Conservation (phyloP, 192 early-diverging fungal genomes). For the Coemansia sp. region DNA sequence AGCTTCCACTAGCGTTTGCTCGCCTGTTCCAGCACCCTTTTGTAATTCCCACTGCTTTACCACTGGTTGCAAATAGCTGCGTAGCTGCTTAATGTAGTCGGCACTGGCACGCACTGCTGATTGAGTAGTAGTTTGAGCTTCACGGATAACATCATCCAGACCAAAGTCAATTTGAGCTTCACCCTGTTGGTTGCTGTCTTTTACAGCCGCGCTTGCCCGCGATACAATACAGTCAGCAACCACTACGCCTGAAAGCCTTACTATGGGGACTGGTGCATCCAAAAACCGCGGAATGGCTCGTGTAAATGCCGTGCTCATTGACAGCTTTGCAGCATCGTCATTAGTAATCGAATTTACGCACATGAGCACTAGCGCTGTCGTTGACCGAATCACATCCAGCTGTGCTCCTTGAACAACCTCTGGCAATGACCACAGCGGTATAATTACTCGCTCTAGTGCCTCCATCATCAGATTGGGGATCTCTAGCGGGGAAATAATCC, state of each 20-base stretch:
- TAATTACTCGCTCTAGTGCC: conserved; percentile 13
- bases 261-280: conserved; percentile 31
- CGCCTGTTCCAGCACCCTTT: not conserved
- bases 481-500: conserved; percentile 1
- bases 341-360: conserved; percentile 18
- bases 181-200: not conserved
- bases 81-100: conserved; percentile 32
- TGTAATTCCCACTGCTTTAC: conserved; percentile 12
- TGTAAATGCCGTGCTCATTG: conserved; percentile 29
- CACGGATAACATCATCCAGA: conserved; percentile 39
- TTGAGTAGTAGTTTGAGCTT: conserved; percentile 12
- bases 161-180: conserved; percentile 33
- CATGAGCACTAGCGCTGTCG: conserved; percentile 29
- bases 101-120: conserved; percentile 25
- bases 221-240: conserved; percentile 31
- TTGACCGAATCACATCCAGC: conserved; percentile 8
- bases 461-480: conserved; percentile 11
- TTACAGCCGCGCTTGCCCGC: not conserved
- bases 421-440: conserved; percentile 34
- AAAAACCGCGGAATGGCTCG: conserved; percentile 37
- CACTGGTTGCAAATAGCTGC: conserved; percentile 14
- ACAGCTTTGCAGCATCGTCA: conserved; percentile 12
- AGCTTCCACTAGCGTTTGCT: conserved; percentile 10
- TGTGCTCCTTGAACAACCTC: conserved; percentile 18
- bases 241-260: conserved; percentile 34